phyloP scores from a whole-genome alignment of 208 protist genomes.

The Trypanosoma platydactyli region DNA sequence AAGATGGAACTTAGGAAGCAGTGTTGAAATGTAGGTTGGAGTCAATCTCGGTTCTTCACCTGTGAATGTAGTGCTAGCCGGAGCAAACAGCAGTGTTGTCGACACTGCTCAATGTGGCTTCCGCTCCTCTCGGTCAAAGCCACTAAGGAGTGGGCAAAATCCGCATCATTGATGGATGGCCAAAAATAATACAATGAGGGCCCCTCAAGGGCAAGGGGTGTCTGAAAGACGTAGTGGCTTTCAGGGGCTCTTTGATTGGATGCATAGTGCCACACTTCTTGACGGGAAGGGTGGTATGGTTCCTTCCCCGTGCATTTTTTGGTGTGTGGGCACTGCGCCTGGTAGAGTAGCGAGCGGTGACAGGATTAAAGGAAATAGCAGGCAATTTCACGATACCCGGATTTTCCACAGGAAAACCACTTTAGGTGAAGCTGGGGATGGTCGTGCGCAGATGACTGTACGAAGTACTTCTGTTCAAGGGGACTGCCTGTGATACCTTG shows the following conservation, averaged over 20 bases:
- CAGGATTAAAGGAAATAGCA: constrained; percentile 53
- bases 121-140: constrained; percentile 57
- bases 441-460: constrained; percentile 51
- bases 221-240: constrained; percentile 45
- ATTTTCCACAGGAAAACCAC: constrained; percentile 78
- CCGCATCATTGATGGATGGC: constrained; percentile 57
- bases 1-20: not conserved
- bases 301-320: constrained; percentile 75
- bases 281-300: constrained; percentile 55
- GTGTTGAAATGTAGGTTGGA: constrained; percentile 49
- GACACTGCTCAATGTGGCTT: constrained; percentile 53
- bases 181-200: constrained; percentile 53
- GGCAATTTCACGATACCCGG: constrained; percentile 85
- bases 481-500: constrained; percentile 69
- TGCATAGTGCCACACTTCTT: constrained; percentile 74
- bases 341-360: constrained; percentile 68
- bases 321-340: constrained; percentile 71
- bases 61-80: constrained; percentile 74
- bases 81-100: constrained; percentile 43
- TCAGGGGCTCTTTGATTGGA: constrained; percentile 75
- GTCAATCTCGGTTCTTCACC: constrained; percentile 74
- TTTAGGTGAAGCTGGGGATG: constrained; percentile 75
- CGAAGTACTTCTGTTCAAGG: constrained; percentile 78
- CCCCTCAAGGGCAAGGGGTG: constrained; percentile 53
- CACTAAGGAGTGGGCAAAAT: constrained; percentile 77